Base-by-base conservation (phyloP, 345 rosid species). In the Rubroshorea leprosula region DNA sequence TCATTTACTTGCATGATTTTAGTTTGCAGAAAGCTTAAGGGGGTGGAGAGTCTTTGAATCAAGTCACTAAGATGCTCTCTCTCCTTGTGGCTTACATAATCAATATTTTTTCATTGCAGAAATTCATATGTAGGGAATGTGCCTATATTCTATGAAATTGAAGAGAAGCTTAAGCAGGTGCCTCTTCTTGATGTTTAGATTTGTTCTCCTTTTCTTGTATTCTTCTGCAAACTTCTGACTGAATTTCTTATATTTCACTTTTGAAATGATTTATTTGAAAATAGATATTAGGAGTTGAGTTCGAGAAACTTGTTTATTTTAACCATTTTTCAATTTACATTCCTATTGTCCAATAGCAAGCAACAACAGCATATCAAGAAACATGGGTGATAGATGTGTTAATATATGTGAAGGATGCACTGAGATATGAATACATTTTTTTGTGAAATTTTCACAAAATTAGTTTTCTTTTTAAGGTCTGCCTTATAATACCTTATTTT, bases 101-200 rank as follows among this genome's bases (percentile, higher is more conserved):
- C 6, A 48, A n/a, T 38, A 31, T 13, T 53, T 14, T 61, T 35
- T 8, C 10, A 1, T 54, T 77, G 69, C 82, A 92, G 98, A 61
- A 89, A 83, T 55, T 88, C 98, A 45, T 92, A 78, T 68, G 82
- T 89, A 58, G 95, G 98, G 66, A 92, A 92, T 55, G 58, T 69
- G 51, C 57, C 80, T 54, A 52, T 89, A 70, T 84, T 92, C 71
- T 66, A 62, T 68, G 90, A 89, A 68, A 80, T 89, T 63, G 89
- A 80, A 60, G 83, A 86, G 65, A 84, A 80, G 76, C 75, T 89
- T 69, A 77, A 68, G 49, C 84, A 83, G 96, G 98, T 83, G 59
- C 25, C 45, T 39, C 16, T 13, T 41, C 12, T 58, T 21, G 18
- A 13, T 57, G 20, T 39, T 16, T 19, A 61, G 45, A 38, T 61